A percentile compares a stretch with the other conserved stretches of the same genome.
phyloP scores from a whole-genome alignment of 1,284 basidiomycete genomes.

The Mycosarcoma maydis region DNA sequence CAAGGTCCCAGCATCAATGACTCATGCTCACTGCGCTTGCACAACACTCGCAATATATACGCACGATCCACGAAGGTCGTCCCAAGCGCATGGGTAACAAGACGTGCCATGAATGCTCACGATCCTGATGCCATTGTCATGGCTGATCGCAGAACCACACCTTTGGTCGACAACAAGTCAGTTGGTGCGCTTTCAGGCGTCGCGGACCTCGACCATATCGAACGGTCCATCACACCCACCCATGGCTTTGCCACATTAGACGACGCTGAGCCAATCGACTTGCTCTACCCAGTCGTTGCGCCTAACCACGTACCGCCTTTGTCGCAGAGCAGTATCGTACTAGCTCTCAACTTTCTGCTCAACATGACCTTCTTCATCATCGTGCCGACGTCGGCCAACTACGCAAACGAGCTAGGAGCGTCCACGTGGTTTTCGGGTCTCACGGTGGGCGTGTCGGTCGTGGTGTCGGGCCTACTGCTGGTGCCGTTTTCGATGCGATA shows the following conservation, averaged over 20 bases:
- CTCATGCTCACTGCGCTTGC: neutral
- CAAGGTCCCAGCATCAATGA: no score
- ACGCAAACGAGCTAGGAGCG: slow-evolving; percentile 42
- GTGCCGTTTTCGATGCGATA: slow-evolving; percentile 42
- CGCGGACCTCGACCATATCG: slow-evolving; percentile 4
- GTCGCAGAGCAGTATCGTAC: slow-evolving; percentile 29
- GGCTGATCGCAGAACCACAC: neutral
- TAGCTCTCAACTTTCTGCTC: slow-evolving; percentile 45
- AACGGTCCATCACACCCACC: slow-evolving; percentile 1
- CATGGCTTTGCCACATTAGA: neutral
- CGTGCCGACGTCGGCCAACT: slow-evolving; percentile 41
- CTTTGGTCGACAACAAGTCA: slow-evolving; percentile 3
- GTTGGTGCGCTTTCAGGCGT: neutral
- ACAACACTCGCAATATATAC: no score
- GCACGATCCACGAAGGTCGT: no score
- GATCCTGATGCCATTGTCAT: slow-evolving; percentile 8
- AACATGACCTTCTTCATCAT: slow-evolving; percentile 57
- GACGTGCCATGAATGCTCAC: neutral
- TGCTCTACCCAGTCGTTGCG: slow-evolving; percentile 4
- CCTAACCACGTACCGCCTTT: slow-evolving; percentile 32
- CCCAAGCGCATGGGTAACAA: no score
- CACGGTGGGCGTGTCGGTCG: slow-evolving; percentile 40
- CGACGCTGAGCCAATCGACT: neutral
- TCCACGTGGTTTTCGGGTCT: slow-evolving; percentile 52
- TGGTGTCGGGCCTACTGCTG: slow-evolving; percentile 35